phyloP scores from a whole-genome alignment of 2,329 filamentous ascomycete genomes.

The Daldinia eschscholtzii region DNA sequence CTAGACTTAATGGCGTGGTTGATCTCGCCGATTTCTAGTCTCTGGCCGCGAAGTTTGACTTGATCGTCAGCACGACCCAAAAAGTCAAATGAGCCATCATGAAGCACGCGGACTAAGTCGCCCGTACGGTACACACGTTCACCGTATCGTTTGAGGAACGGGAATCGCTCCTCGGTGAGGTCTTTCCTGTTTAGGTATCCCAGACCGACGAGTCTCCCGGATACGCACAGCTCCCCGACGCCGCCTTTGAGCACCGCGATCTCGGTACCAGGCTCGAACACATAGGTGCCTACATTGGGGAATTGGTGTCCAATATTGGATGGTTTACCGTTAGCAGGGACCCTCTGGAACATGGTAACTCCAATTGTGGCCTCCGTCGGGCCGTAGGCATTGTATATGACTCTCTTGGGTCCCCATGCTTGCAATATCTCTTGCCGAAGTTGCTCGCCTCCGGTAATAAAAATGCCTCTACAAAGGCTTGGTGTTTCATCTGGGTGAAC shows the following conservation, averaged over 20 bases:
- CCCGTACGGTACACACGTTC: constrained; percentile 87
- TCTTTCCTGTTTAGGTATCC: constrained; percentile 86
- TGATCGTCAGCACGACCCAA: constrained; percentile 90
- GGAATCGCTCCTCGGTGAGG: constrained; percentile 83
- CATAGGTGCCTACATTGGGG: constrained; percentile 86
- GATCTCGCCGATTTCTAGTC: constrained; percentile 91
- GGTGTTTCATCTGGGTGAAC: constrained; percentile 85
- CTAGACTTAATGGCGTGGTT: constrained; percentile 81
- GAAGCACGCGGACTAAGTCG: constrained; percentile 84
- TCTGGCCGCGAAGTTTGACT: constrained; percentile 89
- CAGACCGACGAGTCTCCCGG: constrained; percentile 86
- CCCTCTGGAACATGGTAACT: constrained; percentile 88
- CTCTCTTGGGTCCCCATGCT: constrained; percentile 80
- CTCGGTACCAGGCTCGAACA: constrained; percentile 77
- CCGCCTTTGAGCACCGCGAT: constrained; percentile 80
- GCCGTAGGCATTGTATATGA: constrained; percentile 93
- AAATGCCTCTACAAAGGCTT: constrained; percentile 82
- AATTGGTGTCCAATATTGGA: constrained; percentile 92
- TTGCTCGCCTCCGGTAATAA: constrained; percentile 92
- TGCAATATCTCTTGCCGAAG: constrained; percentile 91
- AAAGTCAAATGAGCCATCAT: constrained; percentile 88
- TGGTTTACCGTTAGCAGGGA: constrained; percentile 80
- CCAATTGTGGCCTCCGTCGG: constrained; percentile 95
- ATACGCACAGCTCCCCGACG: constrained; percentile 89
- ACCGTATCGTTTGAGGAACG: constrained; percentile 66